A percentile compares a stretch with the other conserved stretches of the same genome.
Evolutionary conservation across 2,329 filamentous ascomycete species (phyloP).

Genomic region (Fusarium acutatum): DNA sequence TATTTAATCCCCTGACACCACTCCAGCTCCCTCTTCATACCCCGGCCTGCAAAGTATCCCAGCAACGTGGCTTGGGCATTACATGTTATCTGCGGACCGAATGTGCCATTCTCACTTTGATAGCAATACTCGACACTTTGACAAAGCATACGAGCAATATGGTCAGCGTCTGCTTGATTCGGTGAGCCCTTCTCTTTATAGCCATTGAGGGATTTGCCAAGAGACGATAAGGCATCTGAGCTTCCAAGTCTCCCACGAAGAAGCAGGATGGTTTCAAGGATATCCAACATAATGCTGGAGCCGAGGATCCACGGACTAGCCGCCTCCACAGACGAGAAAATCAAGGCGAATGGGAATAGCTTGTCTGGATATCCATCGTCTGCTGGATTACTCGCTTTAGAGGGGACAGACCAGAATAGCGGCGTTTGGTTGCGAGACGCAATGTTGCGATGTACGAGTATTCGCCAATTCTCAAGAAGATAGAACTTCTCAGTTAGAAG

Average conservation of each 20-base stretch:
- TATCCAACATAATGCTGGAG: not conserved
- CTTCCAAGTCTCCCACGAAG: not conserved
- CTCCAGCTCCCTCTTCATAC: not conserved
- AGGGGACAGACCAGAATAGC: not conserved
- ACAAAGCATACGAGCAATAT: not conserved
- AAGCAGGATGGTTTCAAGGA: not conserved
- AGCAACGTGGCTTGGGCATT: not conserved
- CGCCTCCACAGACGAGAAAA: not conserved
- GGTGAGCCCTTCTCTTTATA: accelerated
- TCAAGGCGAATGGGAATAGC: not conserved
- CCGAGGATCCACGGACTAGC: not conserved
- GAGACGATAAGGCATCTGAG: accelerated
- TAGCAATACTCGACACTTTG: slow-evolving; percentile 14
- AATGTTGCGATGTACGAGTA: not conserved
- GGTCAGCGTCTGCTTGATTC: not conserved
- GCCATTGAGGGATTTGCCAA: accelerated
- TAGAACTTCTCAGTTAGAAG: not conserved
- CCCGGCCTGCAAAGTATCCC: not conserved
- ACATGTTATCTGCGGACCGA: slow-evolving; percentile 7
- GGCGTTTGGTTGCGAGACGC: not conserved
- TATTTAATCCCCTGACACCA: not conserved
- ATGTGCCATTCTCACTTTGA: slow-evolving; percentile 2
- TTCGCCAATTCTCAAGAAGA: not conserved
- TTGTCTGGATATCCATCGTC: not conserved
- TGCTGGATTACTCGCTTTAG: not conserved